Percentiles rank a stretch among this genome's conserved stretches.
Evolutionary conservation across 1,139 yeast genomes (phyloP).

Genomic region (Sugiyamaella japonica): DNA sequence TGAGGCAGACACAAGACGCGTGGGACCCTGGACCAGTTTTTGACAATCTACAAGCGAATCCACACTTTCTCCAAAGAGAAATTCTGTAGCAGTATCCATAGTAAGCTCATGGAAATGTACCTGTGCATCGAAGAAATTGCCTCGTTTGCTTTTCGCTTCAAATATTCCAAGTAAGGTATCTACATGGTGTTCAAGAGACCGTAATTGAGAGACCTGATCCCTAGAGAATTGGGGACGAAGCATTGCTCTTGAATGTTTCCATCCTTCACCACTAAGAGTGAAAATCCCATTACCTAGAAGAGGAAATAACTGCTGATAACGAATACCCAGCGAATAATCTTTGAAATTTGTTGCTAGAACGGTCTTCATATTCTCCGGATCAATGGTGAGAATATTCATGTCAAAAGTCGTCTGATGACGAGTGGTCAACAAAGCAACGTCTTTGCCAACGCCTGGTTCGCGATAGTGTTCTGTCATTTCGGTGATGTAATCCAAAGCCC

Average conservation of each 20-base stretch:
- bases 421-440: conserved; percentile 3
- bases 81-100: conserved; percentile 60
- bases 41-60: conserved; percentile 44
- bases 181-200: conserved; percentile 43
- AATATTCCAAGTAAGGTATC: conserved; percentile 21
- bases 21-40: conserved; percentile 25
- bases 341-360: conserved; percentile 46
- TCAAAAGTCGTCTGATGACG: conserved; percentile 14
- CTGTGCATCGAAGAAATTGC: conserved; percentile 47
- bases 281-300: conserved; percentile 59
- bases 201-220: conserved; percentile 55
- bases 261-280: conserved; percentile 55
- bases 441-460: conserved; percentile 12
- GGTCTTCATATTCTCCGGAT: conserved; percentile 49
- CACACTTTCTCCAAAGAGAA: conserved; percentile 58
- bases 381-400: conserved; percentile 39
- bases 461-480: neutral
- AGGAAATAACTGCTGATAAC: conserved; percentile 47
- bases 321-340: conserved; percentile 53
- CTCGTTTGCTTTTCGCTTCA: conserved; percentile 23
- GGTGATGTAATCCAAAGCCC: conserved; percentile 3
- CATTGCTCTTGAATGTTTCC: conserved; percentile 61
- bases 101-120: conserved; percentile 53
- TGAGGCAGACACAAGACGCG: conserved; percentile 26
- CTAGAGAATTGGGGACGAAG: conserved; percentile 60